phyloP scores from a whole-genome alignment of 2,329 filamentous ascomycete genomes.

The Emmonsiellopsis sp. region DNA sequence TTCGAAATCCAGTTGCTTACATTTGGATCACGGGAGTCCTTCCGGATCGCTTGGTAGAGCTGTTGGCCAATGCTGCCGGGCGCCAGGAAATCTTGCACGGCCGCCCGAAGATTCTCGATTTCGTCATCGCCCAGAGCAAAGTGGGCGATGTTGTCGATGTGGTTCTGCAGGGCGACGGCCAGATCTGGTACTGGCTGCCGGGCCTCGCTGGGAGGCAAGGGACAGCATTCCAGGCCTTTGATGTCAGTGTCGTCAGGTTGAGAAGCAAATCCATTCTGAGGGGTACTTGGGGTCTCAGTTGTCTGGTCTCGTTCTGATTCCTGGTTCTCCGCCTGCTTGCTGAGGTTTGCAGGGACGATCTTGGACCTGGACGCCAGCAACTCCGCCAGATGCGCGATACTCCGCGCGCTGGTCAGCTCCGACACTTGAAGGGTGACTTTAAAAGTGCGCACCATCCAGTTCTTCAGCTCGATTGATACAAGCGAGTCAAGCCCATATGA shows the following conservation, averaged over 20 bases:
- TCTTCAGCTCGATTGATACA: constrained; percentile 5
- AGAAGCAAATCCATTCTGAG: neutral
- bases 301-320: neutral
- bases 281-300: neutral
- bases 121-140: neutral
- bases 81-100: constrained; percentile 1
- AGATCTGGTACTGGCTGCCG: neutral
- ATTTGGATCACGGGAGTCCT: constrained; percentile 1
- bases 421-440: constrained; percentile 3
- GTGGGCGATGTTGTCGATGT: neutral
- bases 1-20: constrained; percentile 3
- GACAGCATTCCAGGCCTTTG: neutral
- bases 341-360: neutral
- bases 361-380: neutral
- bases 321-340: neutral
- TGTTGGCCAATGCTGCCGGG: constrained; percentile 1
- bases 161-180: neutral
- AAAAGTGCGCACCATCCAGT: constrained; percentile 1
- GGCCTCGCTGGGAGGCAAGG: neutral
- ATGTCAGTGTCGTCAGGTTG: neutral
- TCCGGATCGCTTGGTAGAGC: neutral
- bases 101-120: neutral
- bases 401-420: neutral
- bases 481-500: constrained; percentile 4
- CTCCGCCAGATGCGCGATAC: neutral